Conservation (phyloP, 257 asterid species). For the Pogostemon cablin region DNA sequence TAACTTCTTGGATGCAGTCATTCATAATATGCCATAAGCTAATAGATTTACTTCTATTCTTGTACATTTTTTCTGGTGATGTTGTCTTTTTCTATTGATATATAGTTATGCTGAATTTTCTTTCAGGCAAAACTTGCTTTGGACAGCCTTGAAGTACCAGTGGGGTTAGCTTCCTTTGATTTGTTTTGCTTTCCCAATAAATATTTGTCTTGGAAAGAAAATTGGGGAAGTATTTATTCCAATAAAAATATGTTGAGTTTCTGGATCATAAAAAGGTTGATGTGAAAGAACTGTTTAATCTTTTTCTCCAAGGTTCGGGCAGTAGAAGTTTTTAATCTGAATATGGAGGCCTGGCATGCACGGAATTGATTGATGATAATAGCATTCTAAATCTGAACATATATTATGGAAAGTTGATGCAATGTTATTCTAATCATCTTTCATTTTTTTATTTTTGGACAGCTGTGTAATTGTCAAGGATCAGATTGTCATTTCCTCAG, state of each 20-base stretch:
- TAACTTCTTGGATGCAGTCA: conserved; percentile 8
- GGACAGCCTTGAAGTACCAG: conserved; percentile 84
- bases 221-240: conserved; percentile 3
- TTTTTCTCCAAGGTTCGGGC: conserved; percentile 12
- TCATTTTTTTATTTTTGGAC: conserved; percentile 26
- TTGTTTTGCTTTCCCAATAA: conserved; percentile 4
- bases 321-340: conserved; percentile 15
- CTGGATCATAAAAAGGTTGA: conserved; percentile 16
- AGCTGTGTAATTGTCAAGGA: conserved; percentile 74
- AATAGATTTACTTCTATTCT: conserved; percentile 10
- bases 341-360: background rate
- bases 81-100: background rate
- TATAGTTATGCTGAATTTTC: conserved; percentile 15
- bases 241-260: conserved; percentile 2
- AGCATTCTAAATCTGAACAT: conserved; percentile 21
- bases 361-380: conserved; percentile 26
- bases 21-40: background rate
- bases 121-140: conserved; percentile 77
- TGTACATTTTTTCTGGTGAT: background rate
- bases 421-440: conserved; percentile 29
- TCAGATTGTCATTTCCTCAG: conserved; percentile 67
- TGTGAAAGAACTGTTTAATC: conserved; percentile 12
- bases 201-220: conserved; percentile 17
- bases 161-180: conserved; percentile 54
- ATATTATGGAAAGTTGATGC: background rate